These are phyloP conservation scores for Hamiltosporidium magnivora DNA, from an alignment of 371 early-diverging fungal genomes.

Conservation along the genomic window DNA sequence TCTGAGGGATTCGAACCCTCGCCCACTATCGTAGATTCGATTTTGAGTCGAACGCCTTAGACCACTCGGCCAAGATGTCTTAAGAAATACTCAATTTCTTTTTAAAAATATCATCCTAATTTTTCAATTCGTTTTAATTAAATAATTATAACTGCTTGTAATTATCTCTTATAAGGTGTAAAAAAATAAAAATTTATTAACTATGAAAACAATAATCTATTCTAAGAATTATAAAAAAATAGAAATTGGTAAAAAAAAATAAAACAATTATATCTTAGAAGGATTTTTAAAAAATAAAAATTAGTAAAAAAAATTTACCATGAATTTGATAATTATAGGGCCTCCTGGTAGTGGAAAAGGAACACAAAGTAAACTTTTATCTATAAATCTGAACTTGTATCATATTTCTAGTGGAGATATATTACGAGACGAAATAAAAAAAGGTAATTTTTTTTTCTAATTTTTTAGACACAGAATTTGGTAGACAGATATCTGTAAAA, in stretches of 20 bases:
- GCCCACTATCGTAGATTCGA: constrained; percentile 44
- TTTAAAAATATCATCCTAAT: background rate
- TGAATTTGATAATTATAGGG: constrained; percentile 17
- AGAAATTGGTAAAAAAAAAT: no score
- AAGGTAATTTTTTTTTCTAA: background rate
- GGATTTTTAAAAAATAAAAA: no score
- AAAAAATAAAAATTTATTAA: no score
- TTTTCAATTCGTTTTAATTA: no score
- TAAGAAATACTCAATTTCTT: background rate
- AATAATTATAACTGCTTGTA: no score
- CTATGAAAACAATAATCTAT: no score
- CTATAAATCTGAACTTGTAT: constrained; percentile 21
- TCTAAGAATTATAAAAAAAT: no score
- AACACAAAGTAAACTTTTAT: constrained; percentile 41
- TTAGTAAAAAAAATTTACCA: background rate
- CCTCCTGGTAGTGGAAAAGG: constrained; percentile 57
- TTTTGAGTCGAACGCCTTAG: constrained; percentile 58
- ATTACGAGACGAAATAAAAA: constrained; percentile 28
- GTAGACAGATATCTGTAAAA: constrained; percentile 20
- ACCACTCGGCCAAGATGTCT: constrained; percentile 57
- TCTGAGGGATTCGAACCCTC: constrained; percentile 58
- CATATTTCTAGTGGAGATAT: constrained; percentile 55
- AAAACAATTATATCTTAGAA: no score
- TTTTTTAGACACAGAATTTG: constrained; percentile 9
- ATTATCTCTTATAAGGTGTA: no score